phyloP scores from a whole-genome alignment of 2,329 filamentous ascomycete species.

The Sclerotinia trifoliorum region DNA sequence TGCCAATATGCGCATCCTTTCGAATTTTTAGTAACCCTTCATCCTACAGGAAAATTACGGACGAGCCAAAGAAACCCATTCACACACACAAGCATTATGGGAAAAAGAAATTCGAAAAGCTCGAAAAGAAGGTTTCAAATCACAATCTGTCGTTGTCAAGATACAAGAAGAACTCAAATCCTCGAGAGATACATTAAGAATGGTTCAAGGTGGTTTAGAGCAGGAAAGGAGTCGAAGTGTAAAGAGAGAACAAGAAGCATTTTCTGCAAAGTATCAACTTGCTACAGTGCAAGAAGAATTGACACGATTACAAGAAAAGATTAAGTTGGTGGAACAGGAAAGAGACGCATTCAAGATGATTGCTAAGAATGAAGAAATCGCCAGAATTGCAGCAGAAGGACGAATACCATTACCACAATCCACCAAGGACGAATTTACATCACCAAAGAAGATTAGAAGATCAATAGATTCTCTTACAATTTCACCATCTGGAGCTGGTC shows the following conservation, averaged over 20 bases:
- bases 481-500: slow-evolving; percentile 52
- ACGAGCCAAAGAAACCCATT: slow-evolving; percentile 67
- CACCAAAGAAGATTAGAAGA: slow-evolving; percentile 53
- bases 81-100: slow-evolving; percentile 65
- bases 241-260: slow-evolving; percentile 66
- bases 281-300: slow-evolving; percentile 66
- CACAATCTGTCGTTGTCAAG: slow-evolving; percentile 67
- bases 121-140: slow-evolving; percentile 72
- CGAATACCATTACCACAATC: slow-evolving; percentile 58
- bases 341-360: slow-evolving; percentile 71
- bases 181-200: slow-evolving; percentile 51
- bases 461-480: slow-evolving; percentile 52
- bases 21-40: slow-evolving; percentile 24
- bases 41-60: slow-evolving; percentile 62
- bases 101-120: slow-evolving; percentile 71
- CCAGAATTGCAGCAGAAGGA: slow-evolving; percentile 70
- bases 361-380: slow-evolving; percentile 70
- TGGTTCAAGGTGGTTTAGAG: slow-evolving; percentile 58
- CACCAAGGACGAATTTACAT: slow-evolving; percentile 58
- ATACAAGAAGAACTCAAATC: slow-evolving; percentile 72
- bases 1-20: slow-evolving; percentile 32
- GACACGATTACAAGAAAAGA: slow-evolving; percentile 58
- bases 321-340: slow-evolving; percentile 69
- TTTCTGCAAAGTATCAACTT: slow-evolving; percentile 64
- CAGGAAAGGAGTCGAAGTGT: slow-evolving; percentile 62